Conservation (phyloP, 495 filamentous ascomycete species). For the Barbatosphaeria neglecta region DNA sequence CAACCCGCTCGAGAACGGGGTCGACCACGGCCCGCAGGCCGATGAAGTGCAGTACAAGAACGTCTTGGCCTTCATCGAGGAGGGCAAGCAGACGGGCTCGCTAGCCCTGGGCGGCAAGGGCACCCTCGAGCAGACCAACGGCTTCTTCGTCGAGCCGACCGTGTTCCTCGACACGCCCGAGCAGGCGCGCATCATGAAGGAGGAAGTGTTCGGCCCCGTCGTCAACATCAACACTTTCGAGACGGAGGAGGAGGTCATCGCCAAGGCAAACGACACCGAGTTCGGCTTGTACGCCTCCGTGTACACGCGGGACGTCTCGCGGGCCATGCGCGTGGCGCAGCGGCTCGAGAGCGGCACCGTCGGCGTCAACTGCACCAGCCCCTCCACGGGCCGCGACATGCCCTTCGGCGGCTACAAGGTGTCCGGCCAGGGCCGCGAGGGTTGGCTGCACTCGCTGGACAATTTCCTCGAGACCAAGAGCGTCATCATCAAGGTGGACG, state of each 20-base stretch:
- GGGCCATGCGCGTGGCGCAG: constrained; percentile 56
- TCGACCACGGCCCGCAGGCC: constrained; percentile 53
- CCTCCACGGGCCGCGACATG: constrained; percentile 21
- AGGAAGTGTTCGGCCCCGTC: constrained; percentile 52
- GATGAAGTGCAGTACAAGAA: constrained; percentile 24
- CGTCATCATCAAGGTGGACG: constrained; percentile 20
- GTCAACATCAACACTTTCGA: constrained; percentile 60
- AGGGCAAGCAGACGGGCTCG: constrained; percentile 20
- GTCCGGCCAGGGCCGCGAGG: constrained; percentile 29
- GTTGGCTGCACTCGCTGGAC: constrained; percentile 28
- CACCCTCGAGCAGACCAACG: constrained; percentile 10
- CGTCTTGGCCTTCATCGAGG: constrained; percentile 21
- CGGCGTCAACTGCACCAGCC: constrained; percentile 30
- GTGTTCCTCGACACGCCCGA: constrained; percentile 61
- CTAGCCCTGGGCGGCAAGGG: constrained; percentile 16
- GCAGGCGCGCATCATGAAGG: constrained; percentile 46
- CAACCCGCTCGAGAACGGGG: constrained; percentile 45
- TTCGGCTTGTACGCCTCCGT: constrained; percentile 65
- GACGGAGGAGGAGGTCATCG: constrained; percentile 49
- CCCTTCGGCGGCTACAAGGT: constrained; percentile 34
- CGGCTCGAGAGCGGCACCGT: constrained; percentile 52
- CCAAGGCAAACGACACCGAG: constrained; percentile 61
- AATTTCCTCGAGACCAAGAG: constrained; percentile 41
- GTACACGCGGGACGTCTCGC: constrained; percentile 58
- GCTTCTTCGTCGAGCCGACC: constrained; percentile 52